These are phyloP conservation scores for Leccinum boreale DNA, from an alignment of 768 basidiomycete genomes.

Conservation along the genomic window DNA sequence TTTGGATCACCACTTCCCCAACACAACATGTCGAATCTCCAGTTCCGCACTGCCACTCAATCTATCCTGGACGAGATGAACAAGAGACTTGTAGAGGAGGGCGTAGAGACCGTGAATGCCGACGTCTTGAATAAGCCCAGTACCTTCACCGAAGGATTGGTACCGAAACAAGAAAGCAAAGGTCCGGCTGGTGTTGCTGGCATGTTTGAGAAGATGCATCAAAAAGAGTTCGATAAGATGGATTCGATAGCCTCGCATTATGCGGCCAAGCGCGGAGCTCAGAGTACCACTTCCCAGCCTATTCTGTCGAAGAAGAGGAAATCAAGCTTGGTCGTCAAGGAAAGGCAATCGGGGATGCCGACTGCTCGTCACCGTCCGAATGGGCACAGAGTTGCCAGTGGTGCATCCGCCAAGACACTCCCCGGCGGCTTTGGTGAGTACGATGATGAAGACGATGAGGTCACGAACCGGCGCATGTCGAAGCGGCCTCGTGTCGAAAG, in stretches of 20 bases:
- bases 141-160: constrained; percentile 3
- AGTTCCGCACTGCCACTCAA: constrained; percentile 65
- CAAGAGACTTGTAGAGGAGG: constrained; percentile 56
- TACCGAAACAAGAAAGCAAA: constrained; percentile 19
- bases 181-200: constrained; percentile 24
- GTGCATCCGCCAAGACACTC: constrained; percentile 31
- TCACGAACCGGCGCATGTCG: constrained; percentile 37
- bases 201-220: constrained; percentile 58
- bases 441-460: constrained; percentile 42
- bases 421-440: constrained; percentile 61
- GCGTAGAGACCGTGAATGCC: constrained; percentile 46
- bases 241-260: constrained; percentile 64
- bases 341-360: constrained; percentile 19
- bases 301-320: constrained; percentile 40
- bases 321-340: constrained; percentile 47
- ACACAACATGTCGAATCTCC: constrained; percentile 57
- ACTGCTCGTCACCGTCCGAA: constrained; percentile 20
- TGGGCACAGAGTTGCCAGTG: constrained; percentile 25
- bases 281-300: constrained; percentile 17
- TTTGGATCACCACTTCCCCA: constrained; percentile 76
- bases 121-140: constrained; percentile 40
- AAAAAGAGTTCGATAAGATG: constrained; percentile 71
- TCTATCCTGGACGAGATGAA: constrained; percentile 84
- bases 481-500: constrained; percentile 43
- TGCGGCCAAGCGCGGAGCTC: constrained; percentile 38